Evolutionary conservation across 371 early-diverging fungal genomes (phyloP), one percentile per base, ranked within the genome.

Genomic region (Rhizopus stolonifer): DNA sequence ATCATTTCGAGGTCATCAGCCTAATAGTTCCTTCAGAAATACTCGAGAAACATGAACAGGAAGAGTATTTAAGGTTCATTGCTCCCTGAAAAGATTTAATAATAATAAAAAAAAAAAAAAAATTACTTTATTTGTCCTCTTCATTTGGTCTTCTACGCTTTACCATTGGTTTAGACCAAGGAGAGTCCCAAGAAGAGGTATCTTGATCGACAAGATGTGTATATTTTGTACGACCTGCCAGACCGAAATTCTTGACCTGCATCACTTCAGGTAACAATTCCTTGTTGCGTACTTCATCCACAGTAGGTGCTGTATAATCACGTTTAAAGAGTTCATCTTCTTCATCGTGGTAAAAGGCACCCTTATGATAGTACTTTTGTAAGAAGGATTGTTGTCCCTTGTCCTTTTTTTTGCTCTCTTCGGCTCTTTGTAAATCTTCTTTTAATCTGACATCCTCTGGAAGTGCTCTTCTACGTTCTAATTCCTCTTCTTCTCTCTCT

Each of bases 221-320:
- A 72, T 86, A 95, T 70, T 93, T 95, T 34, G 93, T 90, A 47
- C 89, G 88, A 11, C 94, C 91, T 13, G 86, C 81, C 33, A 82
- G 57, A 53, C 95, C 95, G 77, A 93, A 95, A 56, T 93, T 92
- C 62, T 91, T 90, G 49, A 91, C 92, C 63, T 92, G 91, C 90
- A 93, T 89, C 6, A 93, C 87, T 52, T 85, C 83, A 31, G 95
- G 95, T 33, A 95, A 64, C 13, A 80, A 58, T 25, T 85, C 79
- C 53, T 84, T 73, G 21, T 84, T 74, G 39, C 72, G 80, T 8
- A 83, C 70, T 59, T 92, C 93, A 56, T 89, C 90, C 4, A 81
- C 65, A 1, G 92, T 92, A n/a, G 95, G 83, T 26, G 77, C 84
- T 18, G 81, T 74, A 36, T 85, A 87, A 53, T 91, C 87, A 26